These are phyloP conservation scores for Asterophora parasitica DNA, from an alignment of 768 basidiomycete genomes.

Conservation along the genomic window DNA sequence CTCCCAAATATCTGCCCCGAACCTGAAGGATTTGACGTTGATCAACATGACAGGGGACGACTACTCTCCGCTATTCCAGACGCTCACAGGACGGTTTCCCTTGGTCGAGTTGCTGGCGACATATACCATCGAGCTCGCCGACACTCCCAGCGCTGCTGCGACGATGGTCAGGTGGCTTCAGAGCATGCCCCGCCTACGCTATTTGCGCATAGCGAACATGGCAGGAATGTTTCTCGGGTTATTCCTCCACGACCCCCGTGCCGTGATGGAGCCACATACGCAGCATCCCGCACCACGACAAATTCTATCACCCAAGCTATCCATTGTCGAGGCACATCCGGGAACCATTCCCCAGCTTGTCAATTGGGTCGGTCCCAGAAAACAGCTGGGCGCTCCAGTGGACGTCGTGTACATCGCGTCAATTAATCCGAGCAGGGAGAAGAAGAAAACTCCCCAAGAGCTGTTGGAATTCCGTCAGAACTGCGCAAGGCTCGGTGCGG, in stretches of 20 bases:
- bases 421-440: constrained; percentile 15
- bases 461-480: constrained; percentile 14
- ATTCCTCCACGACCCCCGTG: constrained; percentile 40
- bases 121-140: constrained; percentile 36
- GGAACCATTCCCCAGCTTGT: constrained; percentile 27
- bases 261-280: constrained; percentile 6
- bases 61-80: constrained; percentile 42
- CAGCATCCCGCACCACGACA: constrained; percentile 8
- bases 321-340: constrained; percentile 42
- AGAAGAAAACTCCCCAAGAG: background rate
- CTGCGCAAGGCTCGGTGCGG: constrained; percentile 23
- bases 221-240: constrained; percentile 37
- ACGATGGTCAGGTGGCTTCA: constrained; percentile 46
- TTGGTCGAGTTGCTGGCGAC: constrained; percentile 51
- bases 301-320: constrained; percentile 41
- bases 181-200: constrained; percentile 53
- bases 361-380: constrained; percentile 33
- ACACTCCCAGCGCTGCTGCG: constrained; percentile 15
- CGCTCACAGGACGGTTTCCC: constrained; percentile 45
- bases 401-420: constrained; percentile 43
- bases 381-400: constrained; percentile 38
- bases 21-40: constrained; percentile 53
- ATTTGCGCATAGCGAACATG: constrained; percentile 45
- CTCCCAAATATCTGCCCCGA: constrained; percentile 50
- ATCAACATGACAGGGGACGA: constrained; percentile 49